Evolutionary conservation across 176 grass and related monocot genomes (phyloP), one percentile per base, ranked within the genome.

Genomic region (Carex pumila): DNA sequence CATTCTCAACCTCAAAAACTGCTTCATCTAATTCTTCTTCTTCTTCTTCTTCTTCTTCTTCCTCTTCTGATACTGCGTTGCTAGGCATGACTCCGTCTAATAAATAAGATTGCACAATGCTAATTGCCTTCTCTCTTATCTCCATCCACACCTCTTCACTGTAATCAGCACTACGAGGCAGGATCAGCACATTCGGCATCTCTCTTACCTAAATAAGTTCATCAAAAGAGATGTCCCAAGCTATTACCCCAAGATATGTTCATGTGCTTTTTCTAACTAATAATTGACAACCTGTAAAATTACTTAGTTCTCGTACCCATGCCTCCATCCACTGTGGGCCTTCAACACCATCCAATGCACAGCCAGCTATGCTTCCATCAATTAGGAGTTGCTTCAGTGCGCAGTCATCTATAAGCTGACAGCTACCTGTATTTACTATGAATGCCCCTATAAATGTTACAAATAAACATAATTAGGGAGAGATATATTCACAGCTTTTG

Each of bases 271-370:
- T 73, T 31, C 32, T 77, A 11, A 85, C 69, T 83, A 55, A 87
- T 4, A 79, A 81, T 75, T 89, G 41, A 71, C 67, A 71, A 80
- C 66, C 76, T 85, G 15, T 59, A 12, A 87, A 70, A 81, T 19
- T 76, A 63, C 78, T 50, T 50, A 85, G 84, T 78, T 81, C 75
- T 68, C 88, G 39, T 98, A 95, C 96, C 96, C 96, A 99, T 65
- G 96, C 96, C 87, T 99, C 96, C 96, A 99, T 99, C 96, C 96
- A 99, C 84, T 99, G 96, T 62, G 92, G 93, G 29, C 96, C 96
- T 92, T 95, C 93, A 87, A 87, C 96, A 36, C 93, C 96, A 86
- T 95, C 96, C 75, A 95, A 90, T 49, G 96, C 96, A 80, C 96
- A 99, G 31, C 93, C 96, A 85, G 96, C 92, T 85, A 98, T 89